These are phyloP conservation scores for Fusarium lyarnte DNA, from an alignment of 2,329 filamentous ascomycete species.

Conservation along the genomic window DNA sequence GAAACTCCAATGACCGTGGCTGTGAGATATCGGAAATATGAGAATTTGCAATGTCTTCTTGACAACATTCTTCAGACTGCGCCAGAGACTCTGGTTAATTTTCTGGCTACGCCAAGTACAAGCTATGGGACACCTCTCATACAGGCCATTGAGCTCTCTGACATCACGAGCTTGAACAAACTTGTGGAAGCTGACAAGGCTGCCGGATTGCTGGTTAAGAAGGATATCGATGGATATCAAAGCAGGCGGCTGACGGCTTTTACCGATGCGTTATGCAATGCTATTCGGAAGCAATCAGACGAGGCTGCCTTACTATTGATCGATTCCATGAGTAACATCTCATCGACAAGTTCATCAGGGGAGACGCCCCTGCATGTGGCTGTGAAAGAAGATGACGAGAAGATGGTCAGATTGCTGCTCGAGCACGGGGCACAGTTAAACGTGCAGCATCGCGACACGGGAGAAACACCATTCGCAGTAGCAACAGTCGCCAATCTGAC, in stretches of 20 bases:
- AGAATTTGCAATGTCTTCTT: fast-evolving
- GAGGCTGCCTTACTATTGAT: neutral
- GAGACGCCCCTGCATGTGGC: fast-evolving
- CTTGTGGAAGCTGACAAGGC: neutral
- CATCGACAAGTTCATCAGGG: neutral
- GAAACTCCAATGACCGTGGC: neutral
- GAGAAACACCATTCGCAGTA: neutral
- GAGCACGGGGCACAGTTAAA: neutral
- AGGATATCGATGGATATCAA: fast-evolving
- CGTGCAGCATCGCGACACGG: fast-evolving
- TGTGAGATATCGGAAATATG: neutral
- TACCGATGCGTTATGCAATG: neutral
- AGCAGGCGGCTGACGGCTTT: neutral
- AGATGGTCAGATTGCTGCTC: neutral
- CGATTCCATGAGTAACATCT: neutral
- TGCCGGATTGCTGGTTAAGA: neutral
- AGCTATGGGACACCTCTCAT: neutral
- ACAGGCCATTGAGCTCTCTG: neutral
- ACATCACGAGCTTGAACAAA: fast-evolving
- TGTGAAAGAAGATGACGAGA: neutral
- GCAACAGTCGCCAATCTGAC: neutral
- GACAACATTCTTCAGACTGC: fast-evolving
- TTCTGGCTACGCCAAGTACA: neutral
- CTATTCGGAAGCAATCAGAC: neutral
- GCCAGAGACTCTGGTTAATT: neutral